Base-by-base conservation (phyloP, 1,284 basidiomycete genomes). In the Boletus smithii region DNA sequence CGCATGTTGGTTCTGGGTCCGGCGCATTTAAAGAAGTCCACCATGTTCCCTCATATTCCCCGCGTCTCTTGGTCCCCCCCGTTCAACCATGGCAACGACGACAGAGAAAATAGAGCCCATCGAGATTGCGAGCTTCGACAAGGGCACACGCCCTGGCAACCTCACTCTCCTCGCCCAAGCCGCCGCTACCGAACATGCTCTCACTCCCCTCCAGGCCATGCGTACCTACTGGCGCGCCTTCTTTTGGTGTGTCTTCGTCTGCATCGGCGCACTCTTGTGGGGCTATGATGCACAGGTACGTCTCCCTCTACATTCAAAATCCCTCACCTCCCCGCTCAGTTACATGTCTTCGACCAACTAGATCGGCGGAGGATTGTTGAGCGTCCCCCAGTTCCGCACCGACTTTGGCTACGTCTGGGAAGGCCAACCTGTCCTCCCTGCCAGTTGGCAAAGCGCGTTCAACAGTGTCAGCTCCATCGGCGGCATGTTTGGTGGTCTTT, bases 381-480 rank as follows among this genome's bases (percentile, higher is more conserved):
- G 61, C 20, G 37, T 63, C 3, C 52, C 61, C 11, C 48, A 61
- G 46, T 66, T 66, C 40, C 64, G 60, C 23, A 20, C 13, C 4
- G 62, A 65, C 52, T 63, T 63, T 51, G 62, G 64, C 8, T 55
- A 55, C 39, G 0, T 49, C 3, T 33, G 11, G 9, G 22, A 38
- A 3, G 46, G 47, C 1, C 29, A 49, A 10, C 40, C 50, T 2
- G 30, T 63, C 18, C 52, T 63, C n/a, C 41, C 58, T n/a, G 61
- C 61, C 0, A 58, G 51, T 24, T 63, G 61, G 64, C 64, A 66
- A 33, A 63, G 60, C 8, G 60, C 62, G 1, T 63, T 63, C 42
- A 63, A 62, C 23, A 55, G 59, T 9, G 49, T 55, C 34, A 61
- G 58, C 27, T 53, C 53, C 0, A 57, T 63, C 20, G 59, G 60